phyloP scores from a whole-genome alignment of 192 early-diverging fungal genomes.

The Haplosporangium gracile region DNA sequence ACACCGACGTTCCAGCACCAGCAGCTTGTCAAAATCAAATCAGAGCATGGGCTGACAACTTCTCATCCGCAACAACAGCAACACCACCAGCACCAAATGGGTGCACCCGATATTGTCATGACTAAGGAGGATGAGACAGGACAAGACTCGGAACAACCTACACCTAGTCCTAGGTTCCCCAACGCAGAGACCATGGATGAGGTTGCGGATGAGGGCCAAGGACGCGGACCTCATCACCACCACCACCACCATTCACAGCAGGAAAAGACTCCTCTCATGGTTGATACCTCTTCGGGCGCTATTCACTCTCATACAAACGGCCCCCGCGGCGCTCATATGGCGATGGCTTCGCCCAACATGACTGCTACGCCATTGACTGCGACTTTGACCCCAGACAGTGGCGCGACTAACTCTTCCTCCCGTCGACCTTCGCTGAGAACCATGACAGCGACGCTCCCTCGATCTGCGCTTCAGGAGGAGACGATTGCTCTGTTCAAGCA shows the following conservation, averaged over 20 bases:
- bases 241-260: not conserved
- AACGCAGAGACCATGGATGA: constrained; percentile 18
- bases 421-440: constrained; percentile 36
- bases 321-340: not conserved
- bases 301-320: not conserved
- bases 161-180: not conserved
- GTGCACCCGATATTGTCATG: constrained; percentile 37
- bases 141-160: not conserved
- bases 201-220: not conserved
- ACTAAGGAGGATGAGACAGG: not conserved
- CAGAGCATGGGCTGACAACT: constrained; percentile 23
- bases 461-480: constrained; percentile 50
- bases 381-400: constrained; percentile 22
- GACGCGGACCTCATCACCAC: not conserved
- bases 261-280: constrained; percentile 16
- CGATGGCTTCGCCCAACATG: constrained; percentile 6
- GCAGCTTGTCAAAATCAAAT: constrained; percentile 37
- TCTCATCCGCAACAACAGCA: not conserved
- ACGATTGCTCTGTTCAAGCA: constrained; percentile 47
- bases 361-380: constrained; percentile 22
- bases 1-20: constrained; percentile 28
- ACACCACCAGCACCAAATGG: not conserved
- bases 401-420: constrained; percentile 27
- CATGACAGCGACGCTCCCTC: constrained; percentile 36
- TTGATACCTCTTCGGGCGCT: constrained; percentile 30